Evolutionary conservation across 768 basidiomycete species (phyloP), one percentile per base, ranked within the genome.

Genomic region (Boletus rex-veris): DNA sequence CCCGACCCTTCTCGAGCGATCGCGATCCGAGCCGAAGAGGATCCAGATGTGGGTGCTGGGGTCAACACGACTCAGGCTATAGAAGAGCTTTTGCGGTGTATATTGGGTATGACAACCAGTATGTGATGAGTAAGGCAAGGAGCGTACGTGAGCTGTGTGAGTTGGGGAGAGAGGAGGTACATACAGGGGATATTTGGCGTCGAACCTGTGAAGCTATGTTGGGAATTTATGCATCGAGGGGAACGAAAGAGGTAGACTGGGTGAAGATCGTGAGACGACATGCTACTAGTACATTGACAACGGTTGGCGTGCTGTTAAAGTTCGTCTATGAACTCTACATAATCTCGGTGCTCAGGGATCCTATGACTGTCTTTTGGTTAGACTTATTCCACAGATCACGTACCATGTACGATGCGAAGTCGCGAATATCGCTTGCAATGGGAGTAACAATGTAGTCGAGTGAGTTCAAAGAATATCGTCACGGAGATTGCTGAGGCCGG

Each of bases 51-150:
- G 0, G 88, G 85, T 0, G n/a, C n/a, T n/a, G n/a, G n/a, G n/a
- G n/a, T n/a, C 45, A 90, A 92, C 64, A 74, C 76, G 47, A 19
- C 19, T 19, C 19, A 19, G 19, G 82, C 84, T 0, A 87, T 88
- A 11, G 92, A 90, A 64, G 96, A 98, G 61, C 76, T 98, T 42
- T 63, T 98, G 40, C 77, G 90, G 10, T 78, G 80, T 38, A 72
- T 98, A 36, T 96, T 95, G 0, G 94, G 96, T 0, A 81, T 98
- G 33, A 87, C 81, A 6, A 82, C 80, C 35, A 91, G 66, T 85
- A 90, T 69, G 85, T 98, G 45, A 89, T 88, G 85, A 80, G 77
- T 60, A 85, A 82, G 64, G 86, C 95, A n/a, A 73, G 75, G 59
- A 92, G 81, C n/a, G 80, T 98, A 30, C 76, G 82, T 49, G 86